Evolutionary conservation across 2,329 filamentous ascomycete species (phyloP), one percentile per base, ranked within the genome.

Genomic region (Aphanocladium album): DNA sequence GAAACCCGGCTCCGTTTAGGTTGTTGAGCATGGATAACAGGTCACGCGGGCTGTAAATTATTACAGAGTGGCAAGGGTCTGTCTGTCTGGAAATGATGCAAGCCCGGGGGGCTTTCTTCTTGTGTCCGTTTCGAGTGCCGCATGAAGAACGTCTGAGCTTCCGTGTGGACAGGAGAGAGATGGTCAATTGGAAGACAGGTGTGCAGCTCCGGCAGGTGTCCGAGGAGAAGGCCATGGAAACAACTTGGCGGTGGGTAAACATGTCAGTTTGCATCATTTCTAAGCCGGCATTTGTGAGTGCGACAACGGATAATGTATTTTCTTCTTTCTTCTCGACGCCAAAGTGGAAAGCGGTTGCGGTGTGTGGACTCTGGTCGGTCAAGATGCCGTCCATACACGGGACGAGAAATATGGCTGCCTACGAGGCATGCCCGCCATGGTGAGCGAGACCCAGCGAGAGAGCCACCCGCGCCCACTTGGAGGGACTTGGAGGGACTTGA

Each of bases 341-440:
- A 59, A 23, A 37, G 50, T 58, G 47, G 56, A 58, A 51, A 27
- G 37, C 21, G n/a, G 21, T 50, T 57, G 55, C 43, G 45, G 35
- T 17, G 46, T 58, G 46, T 58, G 46, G 46, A 35, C n/a, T n/a
- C 35, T 39, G 9, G 21, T 17, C 46, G 14, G 25, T 49, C 57
- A 46, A 17, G 17, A 41, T 17, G 57, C 41, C 30, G 25, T 53
- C 57, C 57, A 60, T 46, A 53, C 57, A 60, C 25, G 47, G 17
- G 50, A 37, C 49, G 57, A 53, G 49, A 60, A 60, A 60, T 60
- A 53, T 53, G 57, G 57, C 49, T 60, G 57, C 57, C 57, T 60
- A 37, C 14, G 16, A 39, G 35, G 30, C 30, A 30, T 30, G 30
- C 30, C 30, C 30, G 30, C 49, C 39, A 23, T 39, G 17, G 21